Conservation (phyloP, 805 yeast species). For the Candida argentea region DNA sequence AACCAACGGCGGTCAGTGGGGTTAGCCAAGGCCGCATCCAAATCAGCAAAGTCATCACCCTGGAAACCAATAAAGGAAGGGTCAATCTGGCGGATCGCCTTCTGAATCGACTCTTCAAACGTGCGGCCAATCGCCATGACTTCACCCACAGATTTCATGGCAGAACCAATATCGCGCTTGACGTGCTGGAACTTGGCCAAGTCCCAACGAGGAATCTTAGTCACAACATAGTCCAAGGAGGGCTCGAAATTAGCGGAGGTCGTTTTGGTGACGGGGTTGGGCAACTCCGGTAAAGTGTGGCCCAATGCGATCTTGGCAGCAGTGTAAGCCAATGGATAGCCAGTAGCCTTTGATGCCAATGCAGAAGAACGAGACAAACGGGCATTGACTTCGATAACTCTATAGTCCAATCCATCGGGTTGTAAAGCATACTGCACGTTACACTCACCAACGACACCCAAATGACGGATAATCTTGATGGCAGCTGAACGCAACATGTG, state of each 20-base stretch:
- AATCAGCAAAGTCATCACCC: constrained; percentile 67
- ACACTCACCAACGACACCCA: constrained; percentile 99
- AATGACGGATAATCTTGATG: constrained; percentile 90
- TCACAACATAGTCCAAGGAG: constrained; percentile 90
- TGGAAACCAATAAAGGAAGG: constrained; percentile 88
- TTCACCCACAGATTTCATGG: constrained; percentile 98
- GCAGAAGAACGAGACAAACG: constrained; percentile 96
- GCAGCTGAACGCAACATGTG: constrained; percentile 98
- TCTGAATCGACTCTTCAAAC: constrained; percentile 95
- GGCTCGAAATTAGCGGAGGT: constrained; percentile 97
- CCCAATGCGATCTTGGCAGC: constrained; percentile 97
- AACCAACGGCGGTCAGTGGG: constrained; percentile 97
- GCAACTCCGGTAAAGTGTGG: constrained; percentile 87
- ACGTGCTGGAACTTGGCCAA: constrained; percentile 91
- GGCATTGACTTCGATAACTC: constrained; percentile 97
- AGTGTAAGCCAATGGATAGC: constrained; percentile 96
- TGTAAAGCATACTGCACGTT: constrained; percentile 94
- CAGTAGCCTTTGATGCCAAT: constrained; percentile 96
- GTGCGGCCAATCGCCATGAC: constrained; percentile 98
- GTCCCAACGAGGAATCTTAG: constrained; percentile 99
- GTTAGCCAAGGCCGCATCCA: constrained; percentile 67
- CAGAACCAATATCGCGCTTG: constrained; percentile 84
- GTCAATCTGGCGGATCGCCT: constrained; percentile 93
- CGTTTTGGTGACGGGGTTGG: constrained; percentile 92
- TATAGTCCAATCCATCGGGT: constrained; percentile 90